Evolutionary conservation across 768 basidiomycete species (phyloP), one percentile per base, ranked within the genome.

Genomic region (Mycena capillaripes): DNA sequence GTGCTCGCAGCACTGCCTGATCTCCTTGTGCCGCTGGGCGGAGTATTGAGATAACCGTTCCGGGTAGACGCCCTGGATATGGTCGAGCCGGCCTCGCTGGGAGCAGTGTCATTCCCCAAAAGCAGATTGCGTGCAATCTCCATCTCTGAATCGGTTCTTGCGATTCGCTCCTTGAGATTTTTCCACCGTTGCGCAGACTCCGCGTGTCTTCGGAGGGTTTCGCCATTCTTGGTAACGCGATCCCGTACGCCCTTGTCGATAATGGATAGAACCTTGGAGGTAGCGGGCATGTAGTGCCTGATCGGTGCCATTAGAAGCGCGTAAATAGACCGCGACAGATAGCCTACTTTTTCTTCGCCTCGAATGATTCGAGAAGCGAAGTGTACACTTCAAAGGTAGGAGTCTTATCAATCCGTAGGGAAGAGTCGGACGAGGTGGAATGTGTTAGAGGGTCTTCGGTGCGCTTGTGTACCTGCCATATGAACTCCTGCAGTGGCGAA

Each of bases 271-370:
- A 97, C 97, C 79, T 97, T 97, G 9, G 92, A 93, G 4, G 95
- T 95, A 42, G 96, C 96, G 1, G 97, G 98, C 84, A 96, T 92
- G 80, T 99, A 99, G 80, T 98, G 96, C 79, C 96, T 97, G 77
- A 55, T 61, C 40, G 21, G 42, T 7, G 69, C 56, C 69, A 61
- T 76, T 53, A 80, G 70, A 52, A 56, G 70, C 63, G 62, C 27
- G 63, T 23, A 40, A 40, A 55, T 59, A 69, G 40, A 16, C 19
- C 38, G 62, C 55, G 30, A 63, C 42, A 53, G 57, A 72, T n/a
- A 66, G 72, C 74, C 82, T 86, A 96, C 95, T 93, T 93, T 84
- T 95, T 95, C 89, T 96, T 95, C 14, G 96, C 94, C 77, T 91
- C 93, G 77, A 92, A 97, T 7, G 93, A 92, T 30, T 94, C 92